Evolutionary conservation across 164 flowering plant genomes (phyloP).

Genomic region (Kingdonia uniflora): DNA sequence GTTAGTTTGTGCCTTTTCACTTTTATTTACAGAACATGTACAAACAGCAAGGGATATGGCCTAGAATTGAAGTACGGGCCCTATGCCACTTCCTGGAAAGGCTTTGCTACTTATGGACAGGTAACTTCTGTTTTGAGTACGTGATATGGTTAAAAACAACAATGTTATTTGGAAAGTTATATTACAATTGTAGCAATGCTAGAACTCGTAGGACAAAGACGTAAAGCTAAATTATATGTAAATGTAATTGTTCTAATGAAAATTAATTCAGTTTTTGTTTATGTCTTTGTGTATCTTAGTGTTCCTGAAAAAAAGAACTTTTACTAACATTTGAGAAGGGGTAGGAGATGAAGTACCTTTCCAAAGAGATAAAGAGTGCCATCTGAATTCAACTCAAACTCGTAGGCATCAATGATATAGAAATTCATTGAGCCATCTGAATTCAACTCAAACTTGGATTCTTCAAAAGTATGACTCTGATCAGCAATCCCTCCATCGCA

Average conservation of each 20-base stretch:
- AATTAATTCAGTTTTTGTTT: neutral
- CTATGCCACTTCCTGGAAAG: too few relatives aligned
- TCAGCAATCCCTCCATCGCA: constrained; percentile 12
- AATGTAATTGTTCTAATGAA: neutral
- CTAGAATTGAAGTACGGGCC: too few relatives aligned
- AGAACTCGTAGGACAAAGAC: neutral
- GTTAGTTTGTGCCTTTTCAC: too few relatives aligned
- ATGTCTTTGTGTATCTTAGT: neutral
- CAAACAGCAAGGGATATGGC: too few relatives aligned
- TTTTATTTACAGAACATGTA: too few relatives aligned
- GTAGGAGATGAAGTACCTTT: constrained; percentile 43
- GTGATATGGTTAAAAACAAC: too few relatives aligned
- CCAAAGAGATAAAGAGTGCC: constrained; percentile 91
- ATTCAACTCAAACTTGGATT: constrained; percentile 50
- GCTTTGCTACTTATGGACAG: too few relatives aligned
- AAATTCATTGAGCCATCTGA: constrained; percentile 81
- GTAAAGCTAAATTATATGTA: neutral
- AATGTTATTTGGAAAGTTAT: too few relatives aligned
- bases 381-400: constrained; percentile 78
- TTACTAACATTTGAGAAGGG: neutral
- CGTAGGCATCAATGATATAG: constrained; percentile 82
- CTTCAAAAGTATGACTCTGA: constrained; percentile 21
- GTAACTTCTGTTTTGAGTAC: too few relatives aligned
- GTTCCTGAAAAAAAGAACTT: neutral
- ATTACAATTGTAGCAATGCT: neutral